These are phyloP conservation scores for Yarrowia deformans DNA, from an alignment of 805 yeast genomes.

Conservation along the genomic window DNA sequence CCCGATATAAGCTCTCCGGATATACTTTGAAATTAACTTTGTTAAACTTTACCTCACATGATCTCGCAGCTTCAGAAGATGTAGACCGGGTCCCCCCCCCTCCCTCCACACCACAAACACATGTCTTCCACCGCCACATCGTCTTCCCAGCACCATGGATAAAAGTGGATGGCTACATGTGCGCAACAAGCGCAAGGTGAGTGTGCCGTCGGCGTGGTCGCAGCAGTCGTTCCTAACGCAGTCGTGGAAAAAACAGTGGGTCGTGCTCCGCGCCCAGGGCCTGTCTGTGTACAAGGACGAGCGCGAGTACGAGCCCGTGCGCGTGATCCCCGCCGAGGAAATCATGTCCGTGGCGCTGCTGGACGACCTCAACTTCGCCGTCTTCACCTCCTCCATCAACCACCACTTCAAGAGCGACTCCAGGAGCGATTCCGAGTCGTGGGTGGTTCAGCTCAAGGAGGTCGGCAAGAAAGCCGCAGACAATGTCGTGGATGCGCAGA, in stretches of 20 bases:
- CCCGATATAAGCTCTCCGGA: neutral
- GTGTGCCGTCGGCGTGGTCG: slow-evolving; percentile 16
- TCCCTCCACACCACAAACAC: neutral
- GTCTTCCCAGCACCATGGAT: slow-evolving; percentile 9
- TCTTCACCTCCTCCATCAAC: slow-evolving; percentile 48
- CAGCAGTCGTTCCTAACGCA: slow-evolving; percentile 23
- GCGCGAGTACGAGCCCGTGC: slow-evolving; percentile 49
- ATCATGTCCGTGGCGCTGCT: slow-evolving; percentile 49
- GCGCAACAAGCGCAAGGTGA: slow-evolving; percentile 37
- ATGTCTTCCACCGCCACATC: neutral
- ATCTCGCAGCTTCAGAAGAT: neutral
- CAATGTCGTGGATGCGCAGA: slow-evolving; percentile 42
- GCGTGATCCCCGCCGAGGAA: slow-evolving; percentile 45
- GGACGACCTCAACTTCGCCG: slow-evolving; percentile 46
- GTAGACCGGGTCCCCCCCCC: neutral
- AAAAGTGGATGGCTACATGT: slow-evolving; percentile 33
- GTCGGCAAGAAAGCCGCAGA: slow-evolving; percentile 45
- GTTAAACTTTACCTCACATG: slow-evolving; percentile 1
- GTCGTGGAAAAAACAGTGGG: slow-evolving; percentile 51
- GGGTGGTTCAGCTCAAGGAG: slow-evolving; percentile 45
- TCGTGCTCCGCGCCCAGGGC: slow-evolving; percentile 49
- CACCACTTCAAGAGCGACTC: slow-evolving; percentile 48
- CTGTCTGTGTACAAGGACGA: slow-evolving; percentile 51
- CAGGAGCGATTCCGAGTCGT: slow-evolving; percentile 46
- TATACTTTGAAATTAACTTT: neutral